Evolutionary conservation across 2,329 filamentous ascomycete genomes (phyloP).

Genomic region (Parastagonospora avenae): DNA sequence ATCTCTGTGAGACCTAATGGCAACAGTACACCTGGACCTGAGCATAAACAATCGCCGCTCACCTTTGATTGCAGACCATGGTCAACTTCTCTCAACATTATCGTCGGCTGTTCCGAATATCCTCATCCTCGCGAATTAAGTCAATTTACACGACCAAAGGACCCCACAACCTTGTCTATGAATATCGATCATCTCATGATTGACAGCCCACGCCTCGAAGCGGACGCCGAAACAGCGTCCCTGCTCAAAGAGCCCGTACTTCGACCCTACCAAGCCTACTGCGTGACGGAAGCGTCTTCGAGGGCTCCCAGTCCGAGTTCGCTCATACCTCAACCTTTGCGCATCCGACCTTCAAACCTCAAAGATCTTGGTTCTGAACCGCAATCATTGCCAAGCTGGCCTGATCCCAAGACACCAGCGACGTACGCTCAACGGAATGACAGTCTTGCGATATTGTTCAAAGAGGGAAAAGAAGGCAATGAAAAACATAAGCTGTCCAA

Average conservation of each 20-base stretch:
- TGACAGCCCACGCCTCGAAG: too few species aligned
- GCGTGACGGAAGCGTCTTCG: slow-evolving; percentile 24
- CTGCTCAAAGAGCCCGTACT: neutral
- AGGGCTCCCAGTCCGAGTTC: slow-evolving; percentile 18
- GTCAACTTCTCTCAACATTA: neutral
- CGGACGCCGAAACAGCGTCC: neutral
- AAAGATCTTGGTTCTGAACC: neutral
- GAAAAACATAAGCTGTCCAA: slow-evolving; percentile 2
- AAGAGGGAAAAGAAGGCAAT: slow-evolving; percentile 3
- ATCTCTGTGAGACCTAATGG: neutral
- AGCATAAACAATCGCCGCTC: slow-evolving; percentile 1
- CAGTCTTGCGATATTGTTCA: neutral
- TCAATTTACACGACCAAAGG: neutral
- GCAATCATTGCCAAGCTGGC: neutral
- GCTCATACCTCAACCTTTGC: slow-evolving; percentile 10
- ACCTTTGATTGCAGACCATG: slow-evolving; percentile 1
- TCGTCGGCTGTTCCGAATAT: neutral
- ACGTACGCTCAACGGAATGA: neutral
- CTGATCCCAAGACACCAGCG: neutral
- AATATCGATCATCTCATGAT: neutral
- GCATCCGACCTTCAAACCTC: neutral
- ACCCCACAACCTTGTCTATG: neutral
- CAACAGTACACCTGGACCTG: neutral
- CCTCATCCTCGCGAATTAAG: neutral
- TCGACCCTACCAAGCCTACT: slow-evolving; percentile 26